Percentiles rank a stretch among this genome's conserved stretches.
phyloP scores from a whole-genome alignment of 306 rosid genomes.

The Quercus robur region DNA sequence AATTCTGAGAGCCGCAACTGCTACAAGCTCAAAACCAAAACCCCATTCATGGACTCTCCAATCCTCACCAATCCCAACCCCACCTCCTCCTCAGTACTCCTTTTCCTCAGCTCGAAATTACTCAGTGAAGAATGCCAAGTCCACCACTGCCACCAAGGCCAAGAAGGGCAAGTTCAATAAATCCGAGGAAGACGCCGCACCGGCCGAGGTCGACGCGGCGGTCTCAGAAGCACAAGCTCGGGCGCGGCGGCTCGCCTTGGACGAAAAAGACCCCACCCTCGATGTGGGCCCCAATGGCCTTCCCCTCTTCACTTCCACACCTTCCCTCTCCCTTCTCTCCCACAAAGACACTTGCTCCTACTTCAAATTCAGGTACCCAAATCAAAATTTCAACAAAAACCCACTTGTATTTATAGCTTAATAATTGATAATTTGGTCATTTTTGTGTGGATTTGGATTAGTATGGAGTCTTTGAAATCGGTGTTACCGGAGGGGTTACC shows the following conservation, averaged over 20 bases:
- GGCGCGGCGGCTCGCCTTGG: constrained; percentile 57
- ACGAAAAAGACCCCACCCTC: constrained; percentile 64
- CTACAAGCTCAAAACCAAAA: constrained; percentile 15
- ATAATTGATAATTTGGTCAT: no score
- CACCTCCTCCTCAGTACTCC: neutral
- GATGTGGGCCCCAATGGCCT: constrained; percentile 70
- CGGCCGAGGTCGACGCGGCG: constrained; percentile 34
- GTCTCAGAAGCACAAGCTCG: constrained; percentile 53
- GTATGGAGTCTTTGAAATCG: constrained; percentile 53
- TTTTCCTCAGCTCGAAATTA: constrained; percentile 19
- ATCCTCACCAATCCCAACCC: constrained; percentile 12
- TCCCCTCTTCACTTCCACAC: constrained; percentile 59
- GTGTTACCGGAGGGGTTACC: constrained; percentile 86
- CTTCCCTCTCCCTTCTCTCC: constrained; percentile 58
- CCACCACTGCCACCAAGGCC: constrained; percentile 15
- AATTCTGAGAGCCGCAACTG: constrained; percentile 37
- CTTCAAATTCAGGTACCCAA: constrained; percentile 59
- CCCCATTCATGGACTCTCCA: constrained; percentile 24
- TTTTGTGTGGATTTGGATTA: no score
- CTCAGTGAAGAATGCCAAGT: constrained; percentile 43
- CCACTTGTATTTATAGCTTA: no score
- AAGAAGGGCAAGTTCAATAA: constrained; percentile 32
- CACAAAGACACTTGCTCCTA: constrained; percentile 51
- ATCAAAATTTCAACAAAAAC: no score
- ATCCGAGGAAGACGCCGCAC: constrained; percentile 12